Conservation (phyloP, 345 rosid species). For the Zanthoxylum bungeanum region DNA sequence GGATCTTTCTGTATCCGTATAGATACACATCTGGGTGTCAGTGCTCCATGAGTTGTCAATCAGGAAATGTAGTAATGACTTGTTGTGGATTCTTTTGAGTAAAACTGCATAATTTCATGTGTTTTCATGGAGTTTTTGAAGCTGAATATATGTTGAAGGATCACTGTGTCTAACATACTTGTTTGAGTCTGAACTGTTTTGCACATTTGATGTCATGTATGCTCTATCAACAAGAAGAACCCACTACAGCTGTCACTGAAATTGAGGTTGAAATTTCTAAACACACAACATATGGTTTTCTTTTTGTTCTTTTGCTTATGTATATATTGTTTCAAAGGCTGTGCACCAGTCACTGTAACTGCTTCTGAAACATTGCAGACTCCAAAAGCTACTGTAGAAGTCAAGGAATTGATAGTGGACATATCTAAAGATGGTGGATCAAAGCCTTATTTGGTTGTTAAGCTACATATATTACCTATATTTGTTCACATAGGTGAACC, state of each 20-base stretch:
- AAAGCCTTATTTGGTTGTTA: slow-evolving; percentile 58
- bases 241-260: background rate
- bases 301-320: background rate
- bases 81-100: background rate
- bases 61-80: background rate
- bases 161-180: background rate
- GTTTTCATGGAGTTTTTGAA: background rate
- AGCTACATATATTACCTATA: slow-evolving; percentile 70
- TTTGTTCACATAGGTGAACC: slow-evolving; percentile 61
- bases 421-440: slow-evolving; percentile 81
- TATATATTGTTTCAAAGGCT: background rate
- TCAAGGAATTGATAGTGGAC: slow-evolving; percentile 74
- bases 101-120: background rate
- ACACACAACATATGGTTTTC: background rate
- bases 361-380: slow-evolving; percentile 52
- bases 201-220: background rate
- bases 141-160: background rate
- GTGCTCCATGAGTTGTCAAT: background rate
- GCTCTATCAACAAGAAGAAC: background rate
- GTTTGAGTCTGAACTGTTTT: slow-evolving; percentile 3
- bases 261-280: background rate
- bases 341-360: slow-evolving; percentile 1
- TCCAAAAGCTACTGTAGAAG: slow-evolving; percentile 54
- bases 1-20: background rate
- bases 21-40: background rate